Percentiles rank a stretch among this genome's conserved stretches.
Evolutionary conservation across 2,329 filamentous ascomycete species (phyloP).

Genomic region (Aureobasidium vineae): DNA sequence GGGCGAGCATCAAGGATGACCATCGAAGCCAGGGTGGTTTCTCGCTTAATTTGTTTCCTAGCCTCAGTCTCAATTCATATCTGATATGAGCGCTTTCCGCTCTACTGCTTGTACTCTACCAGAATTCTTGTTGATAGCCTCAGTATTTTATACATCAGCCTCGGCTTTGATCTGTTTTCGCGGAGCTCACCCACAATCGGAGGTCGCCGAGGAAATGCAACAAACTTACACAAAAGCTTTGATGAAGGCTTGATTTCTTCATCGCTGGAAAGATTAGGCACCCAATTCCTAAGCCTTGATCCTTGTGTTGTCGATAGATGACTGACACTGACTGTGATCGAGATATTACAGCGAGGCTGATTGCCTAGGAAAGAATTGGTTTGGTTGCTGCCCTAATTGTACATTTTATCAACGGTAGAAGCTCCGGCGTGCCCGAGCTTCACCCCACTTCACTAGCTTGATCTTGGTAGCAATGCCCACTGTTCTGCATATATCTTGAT

Average conservation of each 20-base stretch:
- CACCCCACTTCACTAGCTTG: slow-evolving; percentile 3
- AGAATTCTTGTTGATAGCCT: neutral
- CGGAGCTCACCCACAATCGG: neutral
- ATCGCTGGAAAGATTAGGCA: neutral
- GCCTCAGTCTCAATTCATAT: neutral
- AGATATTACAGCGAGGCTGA: slow-evolving; percentile 1
- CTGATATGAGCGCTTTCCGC: neutral
- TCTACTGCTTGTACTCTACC: neutral
- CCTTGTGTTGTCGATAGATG: neutral
- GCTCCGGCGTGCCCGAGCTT: slow-evolving; percentile 12
- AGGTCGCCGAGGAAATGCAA: slow-evolving; percentile 7
- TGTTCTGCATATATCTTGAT: neutral
- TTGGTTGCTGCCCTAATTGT: neutral
- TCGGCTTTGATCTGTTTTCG: neutral
- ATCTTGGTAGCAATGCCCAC: neutral
- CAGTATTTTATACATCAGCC: neutral
- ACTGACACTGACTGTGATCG: neutral
- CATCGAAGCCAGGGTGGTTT: slow-evolving; percentile 4
- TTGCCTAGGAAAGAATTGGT: neutral
- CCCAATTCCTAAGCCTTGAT: neutral
- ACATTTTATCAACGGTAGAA: neutral
- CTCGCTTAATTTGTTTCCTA: slow-evolving; percentile 6
- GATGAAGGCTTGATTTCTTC: neutral
- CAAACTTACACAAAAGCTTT: neutral
- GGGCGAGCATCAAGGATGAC: neutral